These are phyloP conservation scores for Mortierella sp. DNA, from an alignment of 371 early-diverging fungal genomes.

Conservation along the genomic window DNA sequence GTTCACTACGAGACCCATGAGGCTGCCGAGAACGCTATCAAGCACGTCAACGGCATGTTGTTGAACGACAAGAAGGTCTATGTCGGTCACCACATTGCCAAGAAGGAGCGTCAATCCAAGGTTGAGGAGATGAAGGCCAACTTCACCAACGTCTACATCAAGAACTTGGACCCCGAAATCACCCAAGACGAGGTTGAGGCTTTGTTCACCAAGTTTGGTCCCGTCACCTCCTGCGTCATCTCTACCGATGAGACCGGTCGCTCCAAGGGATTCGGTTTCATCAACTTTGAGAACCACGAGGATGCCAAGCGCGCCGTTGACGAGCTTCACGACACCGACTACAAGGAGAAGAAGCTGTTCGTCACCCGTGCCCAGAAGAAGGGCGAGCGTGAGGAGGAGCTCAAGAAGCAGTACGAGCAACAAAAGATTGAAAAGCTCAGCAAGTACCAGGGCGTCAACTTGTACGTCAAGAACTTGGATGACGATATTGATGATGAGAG, in stretches of 20 bases:
- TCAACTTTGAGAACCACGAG: conserved; percentile 96
- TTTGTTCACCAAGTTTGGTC: conserved; percentile 90
- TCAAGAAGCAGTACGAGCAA: conserved; percentile 94
- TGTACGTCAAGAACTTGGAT: conserved; percentile 98
- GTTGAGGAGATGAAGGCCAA: conserved; percentile 91
- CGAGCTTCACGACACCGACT: conserved; percentile 93
- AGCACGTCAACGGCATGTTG: conserved; percentile 98
- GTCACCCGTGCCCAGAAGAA: conserved; percentile 99
- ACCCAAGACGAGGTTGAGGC: conserved; percentile 86
- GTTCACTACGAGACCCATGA: conserved; percentile 98
- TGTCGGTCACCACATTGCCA: conserved; percentile 93
- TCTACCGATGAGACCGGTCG: conserved; percentile 83
- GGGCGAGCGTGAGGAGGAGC: conserved; percentile 97
- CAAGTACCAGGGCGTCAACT: conserved; percentile 98
- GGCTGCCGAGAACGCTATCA: conserved; percentile 97
- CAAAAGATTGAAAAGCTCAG: conserved; percentile 93
- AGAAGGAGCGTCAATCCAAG: conserved; percentile 94
- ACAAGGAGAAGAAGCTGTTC: conserved; percentile 92
- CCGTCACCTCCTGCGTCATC: conserved; percentile 87
- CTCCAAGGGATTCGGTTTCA: conserved; percentile 96
- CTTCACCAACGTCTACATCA: conserved; percentile 99
- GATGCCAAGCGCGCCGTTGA: conserved; percentile 94
- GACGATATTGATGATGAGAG: conserved; percentile 95
- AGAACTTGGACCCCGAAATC: conserved; percentile 93
- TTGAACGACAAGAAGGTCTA: conserved; percentile 96